Percentiles rank a stretch among this genome's conserved stretches.
Conservation (phyloP, 805 yeast genomes). For the Lachancea dasiensis region DNA sequence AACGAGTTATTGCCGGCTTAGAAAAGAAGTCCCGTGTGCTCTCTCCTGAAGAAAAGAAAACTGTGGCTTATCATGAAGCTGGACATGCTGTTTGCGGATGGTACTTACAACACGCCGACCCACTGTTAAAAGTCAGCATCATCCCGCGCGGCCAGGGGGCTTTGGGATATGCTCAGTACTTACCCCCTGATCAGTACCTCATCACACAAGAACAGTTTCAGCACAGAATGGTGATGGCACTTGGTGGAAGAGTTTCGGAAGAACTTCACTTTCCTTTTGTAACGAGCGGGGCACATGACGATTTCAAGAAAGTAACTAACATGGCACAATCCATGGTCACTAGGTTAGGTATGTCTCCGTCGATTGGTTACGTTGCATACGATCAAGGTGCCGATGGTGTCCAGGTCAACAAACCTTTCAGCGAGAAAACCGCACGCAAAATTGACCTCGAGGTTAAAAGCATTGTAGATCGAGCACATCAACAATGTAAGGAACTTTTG, state of each 20-base stretch:
- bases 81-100: constrained; percentile 99
- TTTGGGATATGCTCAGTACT: constrained; percentile 93
- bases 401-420: constrained; percentile 74
- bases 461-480: constrained; percentile 71
- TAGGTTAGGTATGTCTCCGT: constrained; percentile 82
- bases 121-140: constrained; percentile 89
- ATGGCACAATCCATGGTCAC: constrained; percentile 94
- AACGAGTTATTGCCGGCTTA: constrained; percentile 93
- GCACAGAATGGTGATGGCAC: constrained; percentile 93
- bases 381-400: constrained; percentile 45
- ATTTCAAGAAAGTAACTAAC: constrained; percentile 89
- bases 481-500: constrained; percentile 59
- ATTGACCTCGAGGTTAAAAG: constrained; percentile 82
- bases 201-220: constrained; percentile 68
- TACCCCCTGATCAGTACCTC: constrained; percentile 88
- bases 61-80: constrained; percentile 97
- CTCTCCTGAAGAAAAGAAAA: constrained; percentile 77
- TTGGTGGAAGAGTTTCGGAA: constrained; percentile 96
- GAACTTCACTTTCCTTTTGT: constrained; percentile 89
- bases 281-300: constrained; percentile 94
- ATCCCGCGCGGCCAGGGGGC: constrained; percentile 98
- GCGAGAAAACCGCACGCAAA: constrained; percentile 74
- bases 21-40: constrained; percentile 84
- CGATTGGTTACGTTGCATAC: constrained; percentile 74
- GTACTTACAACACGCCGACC: constrained; percentile 88